These are phyloP conservation scores for Blastocystis sp. DNA, from an alignment of 352 stramenopile species.

Conservation along the genomic window DNA sequence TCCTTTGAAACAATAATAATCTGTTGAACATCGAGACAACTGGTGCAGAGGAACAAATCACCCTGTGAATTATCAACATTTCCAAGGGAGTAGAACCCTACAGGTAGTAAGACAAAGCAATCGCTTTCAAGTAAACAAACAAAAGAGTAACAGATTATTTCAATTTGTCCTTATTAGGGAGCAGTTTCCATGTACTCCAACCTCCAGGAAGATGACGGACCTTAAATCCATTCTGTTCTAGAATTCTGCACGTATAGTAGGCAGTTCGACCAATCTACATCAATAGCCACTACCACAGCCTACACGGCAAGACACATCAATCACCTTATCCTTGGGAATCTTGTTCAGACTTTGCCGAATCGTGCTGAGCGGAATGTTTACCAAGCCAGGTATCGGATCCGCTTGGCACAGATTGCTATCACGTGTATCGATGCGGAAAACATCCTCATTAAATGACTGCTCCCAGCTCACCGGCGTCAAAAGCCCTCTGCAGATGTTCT, in stretches of 20 bases:
- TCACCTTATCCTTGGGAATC: constrained; percentile 36
- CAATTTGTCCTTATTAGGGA: constrained; percentile 11
- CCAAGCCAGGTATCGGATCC: constrained; percentile 16
- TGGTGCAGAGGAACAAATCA: too few relatives aligned
- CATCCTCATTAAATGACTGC: constrained; percentile 19
- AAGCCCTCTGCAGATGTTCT: constrained; percentile 65
- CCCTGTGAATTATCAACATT: background rate
- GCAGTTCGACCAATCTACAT: constrained; percentile 28
- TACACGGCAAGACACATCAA: constrained; percentile 48
- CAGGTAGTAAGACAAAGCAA: background rate
- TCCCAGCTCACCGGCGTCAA: background rate
- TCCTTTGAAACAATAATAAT: background rate
- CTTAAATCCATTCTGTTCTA: constrained; percentile 43
- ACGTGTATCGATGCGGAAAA: constrained; percentile 21
- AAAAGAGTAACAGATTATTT: background rate
- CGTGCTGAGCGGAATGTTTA: constrained; percentile 11
- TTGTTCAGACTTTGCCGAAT: background rate
- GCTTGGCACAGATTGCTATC: background rate
- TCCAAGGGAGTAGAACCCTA: background rate
- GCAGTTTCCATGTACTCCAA: constrained; percentile 19
- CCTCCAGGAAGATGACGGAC: constrained; percentile 28
- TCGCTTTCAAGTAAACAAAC: background rate
- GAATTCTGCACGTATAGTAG: constrained; percentile 44
- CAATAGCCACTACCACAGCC: background rate
- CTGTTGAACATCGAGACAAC: too few relatives aligned